These are phyloP conservation scores for Tylopilus orsonianus DNA, from an alignment of 1,284 basidiomycete genomes.

Conservation along the genomic window DNA sequence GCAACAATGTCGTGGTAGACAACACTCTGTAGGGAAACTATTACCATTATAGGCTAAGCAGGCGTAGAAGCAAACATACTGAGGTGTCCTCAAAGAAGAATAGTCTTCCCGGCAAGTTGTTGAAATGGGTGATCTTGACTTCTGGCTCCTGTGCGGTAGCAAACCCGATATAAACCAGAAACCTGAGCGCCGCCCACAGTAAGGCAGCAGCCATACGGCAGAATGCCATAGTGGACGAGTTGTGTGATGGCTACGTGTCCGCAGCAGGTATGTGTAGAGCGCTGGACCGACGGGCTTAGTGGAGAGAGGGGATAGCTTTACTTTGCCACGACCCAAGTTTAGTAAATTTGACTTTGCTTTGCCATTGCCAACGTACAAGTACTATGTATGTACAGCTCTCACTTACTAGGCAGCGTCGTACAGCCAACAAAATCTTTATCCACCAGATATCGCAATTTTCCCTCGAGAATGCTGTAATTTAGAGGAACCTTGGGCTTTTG, in stretches of 20 bases:
- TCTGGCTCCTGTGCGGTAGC: conserved; percentile 42
- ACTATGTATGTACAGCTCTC: too few species aligned
- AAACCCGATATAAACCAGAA: conserved; percentile 29
- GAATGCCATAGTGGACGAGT: conserved; percentile 36
- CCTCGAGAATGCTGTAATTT: too few species aligned
- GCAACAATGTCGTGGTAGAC: conserved; percentile 80
- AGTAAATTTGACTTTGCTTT: not conserved
- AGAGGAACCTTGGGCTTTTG: too few species aligned
- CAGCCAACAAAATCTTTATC: too few species aligned
- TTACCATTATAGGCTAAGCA: conserved; percentile 1
- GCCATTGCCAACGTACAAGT: too few species aligned
- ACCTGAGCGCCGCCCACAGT: conserved; percentile 32
- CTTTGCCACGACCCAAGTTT: conserved; percentile 16
- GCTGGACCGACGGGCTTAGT: too few species aligned
- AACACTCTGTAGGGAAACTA: conserved; percentile 51
- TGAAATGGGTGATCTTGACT: conserved; percentile 49
- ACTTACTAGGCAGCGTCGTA: too few species aligned
- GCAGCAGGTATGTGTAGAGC: conserved; percentile 10
- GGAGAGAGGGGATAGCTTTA: not conserved
- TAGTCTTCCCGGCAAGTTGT: conserved; percentile 77
- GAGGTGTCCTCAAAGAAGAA: conserved; percentile 93
- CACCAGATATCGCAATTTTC: too few species aligned
- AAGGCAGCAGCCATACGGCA: conserved; percentile 37
- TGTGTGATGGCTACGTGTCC: conserved; percentile 13
- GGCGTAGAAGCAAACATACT: conserved; percentile 42